These are phyloP conservation scores for Fusarium heterosporum DNA, from an alignment of 2,329 filamentous ascomycete species.

Conservation along the genomic window DNA sequence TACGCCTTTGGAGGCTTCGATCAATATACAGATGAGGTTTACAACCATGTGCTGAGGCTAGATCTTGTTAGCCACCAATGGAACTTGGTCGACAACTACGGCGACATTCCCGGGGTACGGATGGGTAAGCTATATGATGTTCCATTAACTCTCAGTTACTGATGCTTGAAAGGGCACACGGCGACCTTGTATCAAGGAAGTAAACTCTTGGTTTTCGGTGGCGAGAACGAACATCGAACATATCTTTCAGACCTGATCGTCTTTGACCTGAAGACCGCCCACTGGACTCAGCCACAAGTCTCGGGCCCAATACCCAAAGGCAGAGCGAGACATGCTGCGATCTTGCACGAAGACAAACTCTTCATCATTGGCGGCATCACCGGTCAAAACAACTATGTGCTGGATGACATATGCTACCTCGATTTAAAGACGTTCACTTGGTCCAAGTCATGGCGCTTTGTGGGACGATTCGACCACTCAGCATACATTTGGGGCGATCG, in stretches of 20 bases:
- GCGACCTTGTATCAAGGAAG: constrained; percentile 93
- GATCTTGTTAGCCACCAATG: constrained; percentile 91
- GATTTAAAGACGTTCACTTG: constrained; percentile 98
- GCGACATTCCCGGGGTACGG: constrained; percentile 94
- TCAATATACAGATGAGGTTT: constrained; percentile 98
- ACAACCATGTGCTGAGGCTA: constrained; percentile 93
- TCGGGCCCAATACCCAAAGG: constrained; percentile 88
- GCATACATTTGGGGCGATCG: constrained; percentile 92
- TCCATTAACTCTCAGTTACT: constrained; percentile 13
- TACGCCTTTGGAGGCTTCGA: constrained; percentile 99
- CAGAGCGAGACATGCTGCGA: constrained; percentile 90
- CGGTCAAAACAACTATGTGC: constrained; percentile 88
- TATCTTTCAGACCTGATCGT: constrained; percentile 97
- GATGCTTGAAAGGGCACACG: constrained; percentile 76
- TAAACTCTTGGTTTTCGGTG: constrained; percentile 96
- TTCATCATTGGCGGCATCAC: constrained; percentile 97
- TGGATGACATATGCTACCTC: constrained; percentile 96
- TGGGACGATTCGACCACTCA: constrained; percentile 93
- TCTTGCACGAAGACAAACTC: constrained; percentile 94
- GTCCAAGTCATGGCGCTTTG: constrained; percentile 96
- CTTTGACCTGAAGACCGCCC: constrained; percentile 92
- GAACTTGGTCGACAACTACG: constrained; percentile 98
- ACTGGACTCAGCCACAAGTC: constrained; percentile 94
- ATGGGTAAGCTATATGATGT: constrained; percentile 76
- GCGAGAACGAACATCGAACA: constrained; percentile 96